Evolutionary conservation across 2,329 filamentous ascomycete genomes (phyloP).

Genomic region (Tolypocladium ophioglossoides): DNA sequence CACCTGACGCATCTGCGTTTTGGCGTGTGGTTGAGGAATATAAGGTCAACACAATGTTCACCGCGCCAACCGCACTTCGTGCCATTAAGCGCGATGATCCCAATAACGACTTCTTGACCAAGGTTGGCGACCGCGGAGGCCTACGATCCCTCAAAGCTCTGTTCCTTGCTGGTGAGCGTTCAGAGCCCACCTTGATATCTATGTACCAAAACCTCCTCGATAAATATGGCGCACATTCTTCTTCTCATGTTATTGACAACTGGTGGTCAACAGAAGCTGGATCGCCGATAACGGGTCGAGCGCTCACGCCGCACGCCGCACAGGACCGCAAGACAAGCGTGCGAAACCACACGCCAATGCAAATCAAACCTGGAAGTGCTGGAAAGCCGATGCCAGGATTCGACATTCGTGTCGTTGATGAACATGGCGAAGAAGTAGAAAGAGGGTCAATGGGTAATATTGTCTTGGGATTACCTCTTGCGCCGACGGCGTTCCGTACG

Average conservation of each 20-base stretch:
- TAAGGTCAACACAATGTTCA: conserved; percentile 74
- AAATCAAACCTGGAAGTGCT: conserved; percentile 72
- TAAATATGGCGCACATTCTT: conserved; percentile 51
- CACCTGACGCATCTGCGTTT: conserved; percentile 76
- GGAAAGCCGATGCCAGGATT: conserved; percentile 89
- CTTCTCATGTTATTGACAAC: conserved; percentile 43
- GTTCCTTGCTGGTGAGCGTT: conserved; percentile 82
- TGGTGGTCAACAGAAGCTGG: conserved; percentile 53
- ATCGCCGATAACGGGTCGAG: conserved; percentile 46
- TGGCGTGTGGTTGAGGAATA: conserved; percentile 82
- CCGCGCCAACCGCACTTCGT: conserved; percentile 75
- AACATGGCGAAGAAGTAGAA: conserved; percentile 62
- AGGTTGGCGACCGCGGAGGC: conserved; percentile 56
- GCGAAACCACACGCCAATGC: conserved; percentile 30
- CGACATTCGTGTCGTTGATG: conserved; percentile 75
- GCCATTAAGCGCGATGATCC: conserved; percentile 83
- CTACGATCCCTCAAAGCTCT: conserved; percentile 60
- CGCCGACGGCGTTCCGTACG: conserved; percentile 76
- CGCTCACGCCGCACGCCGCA: conserved; percentile 47
- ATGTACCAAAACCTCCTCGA: conserved; percentile 68
- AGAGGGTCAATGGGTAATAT: conserved; percentile 81
- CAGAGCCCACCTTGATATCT: conserved; percentile 76
- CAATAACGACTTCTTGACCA: conserved; percentile 53
- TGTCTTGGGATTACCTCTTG: conserved; percentile 70
- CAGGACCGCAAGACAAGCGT: conserved; percentile 35